phyloP scores from a whole-genome alignment of 169 alveolate species.

The Plasmodium berghei region DNA sequence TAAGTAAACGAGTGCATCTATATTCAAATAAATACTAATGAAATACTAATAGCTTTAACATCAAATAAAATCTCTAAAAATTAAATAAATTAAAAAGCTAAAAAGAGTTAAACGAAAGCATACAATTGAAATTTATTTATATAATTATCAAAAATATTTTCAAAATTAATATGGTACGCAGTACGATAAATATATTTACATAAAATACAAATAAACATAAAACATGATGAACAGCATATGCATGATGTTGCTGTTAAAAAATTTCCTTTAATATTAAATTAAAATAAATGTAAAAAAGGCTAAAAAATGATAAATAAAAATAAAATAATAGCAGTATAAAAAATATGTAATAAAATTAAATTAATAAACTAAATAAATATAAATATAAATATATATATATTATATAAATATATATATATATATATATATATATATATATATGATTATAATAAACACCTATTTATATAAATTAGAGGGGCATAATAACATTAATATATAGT shows the following conservation, averaged over 20 bases:
- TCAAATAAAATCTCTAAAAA: constrained; percentile 1
- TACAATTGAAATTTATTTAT: background rate
- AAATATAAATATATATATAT: background rate
- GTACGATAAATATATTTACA: background rate
- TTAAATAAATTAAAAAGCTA: constrained; percentile 2
- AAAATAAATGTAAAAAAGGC: background rate
- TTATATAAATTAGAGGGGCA: too few species aligned
- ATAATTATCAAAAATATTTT: constrained; percentile 3
- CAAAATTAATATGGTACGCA: background rate
- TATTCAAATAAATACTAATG: background rate
- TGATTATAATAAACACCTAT: too few species aligned
- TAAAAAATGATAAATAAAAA: background rate
- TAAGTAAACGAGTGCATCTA: background rate
- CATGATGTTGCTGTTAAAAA: background rate
- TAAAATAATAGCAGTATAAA: background rate
- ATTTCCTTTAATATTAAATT: background rate
- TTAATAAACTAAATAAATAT: background rate
- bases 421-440: background rate
- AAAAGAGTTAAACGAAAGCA: background rate
- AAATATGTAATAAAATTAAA: background rate
- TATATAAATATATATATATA: background rate
- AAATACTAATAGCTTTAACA: background rate
- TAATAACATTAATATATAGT: too few species aligned
- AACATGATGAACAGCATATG: background rate
- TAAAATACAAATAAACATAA: constrained; percentile 1